Evolutionary conservation across 345 rosid species (phyloP).

Genomic region (Balakata baccata): DNA sequence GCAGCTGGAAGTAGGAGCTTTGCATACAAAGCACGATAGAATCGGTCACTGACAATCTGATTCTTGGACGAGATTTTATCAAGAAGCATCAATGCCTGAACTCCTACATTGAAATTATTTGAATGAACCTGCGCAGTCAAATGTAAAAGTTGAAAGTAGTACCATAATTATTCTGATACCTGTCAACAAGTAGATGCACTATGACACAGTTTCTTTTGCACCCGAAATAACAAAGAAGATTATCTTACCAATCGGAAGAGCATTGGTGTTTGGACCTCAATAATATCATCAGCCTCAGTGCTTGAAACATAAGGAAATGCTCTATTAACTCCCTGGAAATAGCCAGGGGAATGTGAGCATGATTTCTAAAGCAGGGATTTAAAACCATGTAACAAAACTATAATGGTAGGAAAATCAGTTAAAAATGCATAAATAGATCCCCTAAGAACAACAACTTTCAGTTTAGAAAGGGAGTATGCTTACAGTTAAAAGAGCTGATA

Average conservation of each 20-base stretch:
- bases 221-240: slow-evolving; percentile 6
- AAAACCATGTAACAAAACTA: slow-evolving; percentile 7
- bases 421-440: not conserved
- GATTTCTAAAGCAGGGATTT: slow-evolving; percentile 1
- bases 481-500: slow-evolving; percentile 84
- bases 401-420: not conserved
- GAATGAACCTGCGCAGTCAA: slow-evolving; percentile 74
- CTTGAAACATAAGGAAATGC: slow-evolving; percentile 95
- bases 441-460: not conserved
- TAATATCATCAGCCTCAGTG: slow-evolving; percentile 77
- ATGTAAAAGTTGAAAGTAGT: slow-evolving; percentile 12
- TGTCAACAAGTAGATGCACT: slow-evolving; percentile 2
- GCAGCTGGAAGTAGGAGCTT: slow-evolving; percentile 87
- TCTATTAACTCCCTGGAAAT: slow-evolving; percentile 83
- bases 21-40: slow-evolving; percentile 90
- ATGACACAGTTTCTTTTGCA: not conserved
- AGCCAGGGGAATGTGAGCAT: slow-evolving; percentile 11
- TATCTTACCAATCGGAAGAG: slow-evolving; percentile 77
- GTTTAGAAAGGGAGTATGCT: slow-evolving; percentile 20
- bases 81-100: slow-evolving; percentile 94
- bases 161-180: slow-evolving; percentile 5
- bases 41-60: slow-evolving; percentile 90
- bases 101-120: slow-evolving; percentile 84
- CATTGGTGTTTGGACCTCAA: slow-evolving; percentile 82
- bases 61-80: slow-evolving; percentile 94